Base-by-base conservation (phyloP, 1,139 yeast genomes). In the Yamadazyma buinensis region DNA sequence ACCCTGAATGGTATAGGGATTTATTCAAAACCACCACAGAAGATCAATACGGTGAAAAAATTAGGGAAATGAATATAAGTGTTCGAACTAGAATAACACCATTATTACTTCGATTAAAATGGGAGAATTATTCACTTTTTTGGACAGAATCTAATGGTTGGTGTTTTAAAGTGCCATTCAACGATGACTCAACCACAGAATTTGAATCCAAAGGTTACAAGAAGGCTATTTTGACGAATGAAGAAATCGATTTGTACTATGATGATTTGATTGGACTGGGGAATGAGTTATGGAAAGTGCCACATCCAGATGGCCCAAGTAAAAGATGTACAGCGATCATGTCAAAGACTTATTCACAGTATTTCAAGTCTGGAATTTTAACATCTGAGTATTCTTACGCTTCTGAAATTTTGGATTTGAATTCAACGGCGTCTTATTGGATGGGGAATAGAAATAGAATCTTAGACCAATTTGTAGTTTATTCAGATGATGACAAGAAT, bases 1-100 rank as follows among this genome's bases (percentile, higher is more conserved):
- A 73, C 52, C 99, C 99, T 0, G 83, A 84, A 46, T 94, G 99
- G 99, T 94, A 86, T 56, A 75, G 85, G 40, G 82, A 80, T 3
- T 63, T 92, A 18, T 80, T 78, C 51, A 75, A 77, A 7, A 61
- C 72, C 5, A 65, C 15, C 14, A 51, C 57, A 1, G 51, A 55
- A 2, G 58, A 64, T 6, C 43, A 51, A 3, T 55, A 57, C 13
- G 60, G 57, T 4, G 50, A 45, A 13, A 55, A 51, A 26, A 42
- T 39, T 7, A 44, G 52, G 14, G 64, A 60, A 32, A 67, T 88
- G 53, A 76, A 69, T 30, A 59, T 92, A 12, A 76, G 94, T 0
- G 77, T 85, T 2, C 72, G 88, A 40, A 70, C 95, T 0, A 67
- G 98, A 44, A 63, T 80, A 3, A 77, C 95, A 0, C 92, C 97